Percentiles rank a stretch among this genome's conserved stretches.
These are phyloP conservation scores for Linnemannia exigua DNA, from an alignment of 192 early-diverging fungal species.

Conservation along the genomic window DNA sequence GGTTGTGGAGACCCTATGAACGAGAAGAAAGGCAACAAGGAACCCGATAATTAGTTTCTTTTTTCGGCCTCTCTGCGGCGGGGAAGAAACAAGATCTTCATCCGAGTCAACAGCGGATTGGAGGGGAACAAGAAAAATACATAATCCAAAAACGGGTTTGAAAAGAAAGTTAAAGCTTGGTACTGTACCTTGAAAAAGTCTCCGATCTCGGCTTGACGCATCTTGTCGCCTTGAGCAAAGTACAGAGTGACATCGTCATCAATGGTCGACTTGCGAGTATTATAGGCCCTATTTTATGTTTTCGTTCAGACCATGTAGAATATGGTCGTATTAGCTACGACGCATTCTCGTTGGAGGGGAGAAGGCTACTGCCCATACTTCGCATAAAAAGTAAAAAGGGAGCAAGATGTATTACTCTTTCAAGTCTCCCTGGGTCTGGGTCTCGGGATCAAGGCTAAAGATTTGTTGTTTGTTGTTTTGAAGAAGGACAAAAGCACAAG, in stretches of 20 bases:
- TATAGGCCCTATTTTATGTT: conserved; percentile 70
- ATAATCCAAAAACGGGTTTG: not conserved
- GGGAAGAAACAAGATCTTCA: not conserved
- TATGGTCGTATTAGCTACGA: no score
- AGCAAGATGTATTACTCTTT: conserved; percentile 67
- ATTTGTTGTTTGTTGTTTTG: not conserved
- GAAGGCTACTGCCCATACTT: no score
- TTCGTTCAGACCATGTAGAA: no score
- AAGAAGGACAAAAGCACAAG: not conserved
- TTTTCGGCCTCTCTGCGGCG: not conserved
- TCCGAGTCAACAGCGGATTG: not conserved
- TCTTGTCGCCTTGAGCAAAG: conserved; percentile 49
- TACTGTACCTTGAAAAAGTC: conserved; percentile 62
- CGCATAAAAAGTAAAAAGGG: not conserved
- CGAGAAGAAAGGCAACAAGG: not conserved
- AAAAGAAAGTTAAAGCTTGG: not conserved
- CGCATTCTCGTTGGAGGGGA: no score
- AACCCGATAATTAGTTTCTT: not conserved
- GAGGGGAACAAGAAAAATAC: not conserved
- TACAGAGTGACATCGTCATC: conserved; percentile 55
- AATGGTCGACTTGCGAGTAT: conserved; percentile 61
- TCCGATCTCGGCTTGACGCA: conserved; percentile 29
- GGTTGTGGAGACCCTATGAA: conserved; percentile 60
- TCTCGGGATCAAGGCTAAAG: conserved; percentile 62
- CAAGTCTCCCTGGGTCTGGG: conserved; percentile 65